Percentiles rank a stretch among this genome's conserved stretches.
phyloP scores from a whole-genome alignment of 2,329 filamentous ascomycete genomes.

The Mollisiaceae sp. region DNA sequence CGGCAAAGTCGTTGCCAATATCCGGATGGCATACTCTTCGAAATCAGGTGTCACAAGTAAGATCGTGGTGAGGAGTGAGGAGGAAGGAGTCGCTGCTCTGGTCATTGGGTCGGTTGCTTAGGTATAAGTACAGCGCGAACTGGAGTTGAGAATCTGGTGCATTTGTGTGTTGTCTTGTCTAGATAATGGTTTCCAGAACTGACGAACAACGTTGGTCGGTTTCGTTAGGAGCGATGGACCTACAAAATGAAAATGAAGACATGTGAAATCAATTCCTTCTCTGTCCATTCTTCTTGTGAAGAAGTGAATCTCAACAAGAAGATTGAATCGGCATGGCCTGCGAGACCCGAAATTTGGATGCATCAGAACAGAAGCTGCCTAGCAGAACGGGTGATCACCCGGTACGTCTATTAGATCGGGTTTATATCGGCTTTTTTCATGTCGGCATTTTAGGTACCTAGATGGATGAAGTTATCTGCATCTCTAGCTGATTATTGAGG shows the following conservation, averaged over 20 bases:
- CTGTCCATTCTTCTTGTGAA: background rate
- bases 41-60: conserved; percentile 96
- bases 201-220: conserved; percentile 24
- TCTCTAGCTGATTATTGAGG: background rate
- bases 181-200: conserved; percentile 35
- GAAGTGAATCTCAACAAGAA: no score
- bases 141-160: conserved; percentile 38
- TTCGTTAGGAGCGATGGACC: conserved; percentile 22
- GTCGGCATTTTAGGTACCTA: no score
- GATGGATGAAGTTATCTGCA: background rate
- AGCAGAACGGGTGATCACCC: no score
- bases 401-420: background rate
- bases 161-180: conserved; percentile 37
- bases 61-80: conserved; percentile 89
- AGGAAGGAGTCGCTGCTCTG: conserved; percentile 85
- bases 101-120: conserved; percentile 80
- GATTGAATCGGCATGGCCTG: no score
- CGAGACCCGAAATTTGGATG: no score
- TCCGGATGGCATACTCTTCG: conserved; percentile 92
- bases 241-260: conserved; percentile 22
- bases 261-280: background rate
- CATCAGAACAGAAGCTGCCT: no score
- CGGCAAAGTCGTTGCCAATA: conserved; percentile 82
- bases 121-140: conserved; percentile 26
- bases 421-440: background rate